Percentiles rank a stretch among this genome's conserved stretches.
These are phyloP conservation scores for Exophiala sideris DNA, from an alignment of 2,329 filamentous ascomycete species.

Conservation along the genomic window DNA sequence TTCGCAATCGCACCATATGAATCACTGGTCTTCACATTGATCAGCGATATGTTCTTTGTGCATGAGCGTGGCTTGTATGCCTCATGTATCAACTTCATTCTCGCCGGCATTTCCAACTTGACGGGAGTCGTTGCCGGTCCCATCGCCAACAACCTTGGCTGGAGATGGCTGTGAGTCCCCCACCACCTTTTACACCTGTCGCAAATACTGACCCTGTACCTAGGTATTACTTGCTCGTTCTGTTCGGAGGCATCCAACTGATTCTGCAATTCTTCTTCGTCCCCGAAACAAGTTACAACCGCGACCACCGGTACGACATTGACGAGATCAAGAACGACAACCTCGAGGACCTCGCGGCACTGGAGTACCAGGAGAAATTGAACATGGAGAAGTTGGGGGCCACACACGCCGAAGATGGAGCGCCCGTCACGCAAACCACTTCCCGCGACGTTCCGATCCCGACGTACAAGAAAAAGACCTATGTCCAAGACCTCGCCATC, in stretches of 20 bases:
- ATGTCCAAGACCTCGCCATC: slow-evolving; percentile 17
- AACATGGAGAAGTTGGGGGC: slow-evolving; percentile 8
- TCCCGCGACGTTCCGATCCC: neutral
- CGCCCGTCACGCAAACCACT: neutral
- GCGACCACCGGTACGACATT: slow-evolving; percentile 29
- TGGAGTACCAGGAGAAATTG: slow-evolving; percentile 9
- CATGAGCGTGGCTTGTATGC: slow-evolving; percentile 22
- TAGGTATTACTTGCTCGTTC: slow-evolving; percentile 27
- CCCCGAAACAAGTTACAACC: slow-evolving; percentile 29
- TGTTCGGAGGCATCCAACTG: slow-evolving; percentile 28
- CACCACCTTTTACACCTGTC: neutral
- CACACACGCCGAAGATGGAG: slow-evolving; percentile 2
- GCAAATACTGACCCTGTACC: neutral
- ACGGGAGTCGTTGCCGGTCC: slow-evolving; percentile 37
- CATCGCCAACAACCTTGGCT: slow-evolving; percentile 23
- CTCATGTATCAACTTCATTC: slow-evolving; percentile 19
- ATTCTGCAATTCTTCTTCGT: slow-evolving; percentile 29
- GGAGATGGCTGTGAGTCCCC: slow-evolving; percentile 18
- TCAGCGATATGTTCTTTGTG: slow-evolving; percentile 41
- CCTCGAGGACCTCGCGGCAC: slow-evolving; percentile 8
- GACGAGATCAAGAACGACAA: slow-evolving; percentile 22
- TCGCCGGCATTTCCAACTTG: slow-evolving; percentile 18
- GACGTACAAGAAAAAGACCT: slow-evolving; percentile 15
- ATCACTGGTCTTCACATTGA: slow-evolving; percentile 46
- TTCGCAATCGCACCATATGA: slow-evolving; percentile 49